Evolutionary conservation across 305 asterid species (phyloP), one percentile per base, ranked within the genome.

Genomic region (Vinca major): DNA sequence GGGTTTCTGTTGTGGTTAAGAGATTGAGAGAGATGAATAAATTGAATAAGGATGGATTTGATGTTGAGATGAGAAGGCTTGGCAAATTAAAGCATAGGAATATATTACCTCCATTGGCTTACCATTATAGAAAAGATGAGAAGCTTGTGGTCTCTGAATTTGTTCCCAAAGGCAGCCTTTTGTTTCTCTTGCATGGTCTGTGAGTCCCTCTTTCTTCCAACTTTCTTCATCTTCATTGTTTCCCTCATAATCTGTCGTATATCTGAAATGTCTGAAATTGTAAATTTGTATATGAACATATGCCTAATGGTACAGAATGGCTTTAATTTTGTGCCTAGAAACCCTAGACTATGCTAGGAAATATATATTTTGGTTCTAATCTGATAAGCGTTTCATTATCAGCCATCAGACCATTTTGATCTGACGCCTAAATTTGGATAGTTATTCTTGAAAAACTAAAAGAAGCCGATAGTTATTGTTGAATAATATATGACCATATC

Each of bases 91-190:
- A 78, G 7, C 97, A 93, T 72, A 76, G 50, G 36, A 90, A 93
- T 48, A 75, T 93, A 26, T 74, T 93, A 77, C 81, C 96, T 4
- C 89, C 89, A n/a, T 82, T 93, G 87, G 98, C 97, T 0, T 90
- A 82, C 74, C 96, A 85, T 82, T 90, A 79, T 71, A 78, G 91
- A 81, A 90, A 83, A 66, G 96, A 93, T 33, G 98, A 93, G 86
- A 93, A 90, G 77, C 87, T 93, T 36, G 50, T 93, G 78, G 89
- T 93, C 20, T 78, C 89, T 2, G 88, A 88, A 75, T 87, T 43
- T 55, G 62, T 88, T 44, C 84, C 94, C 4, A 85, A 73, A 72
- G 98, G 97, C 71, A 93, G 96, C 85, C 78, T 93, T 36, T 60
- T 87, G 71, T 79, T 77, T 73, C 72, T 89, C 21, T 83, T 93